phyloP scores from a whole-genome alignment of 108 stramenopile species.

The Discostella stelligeroides region DNA sequence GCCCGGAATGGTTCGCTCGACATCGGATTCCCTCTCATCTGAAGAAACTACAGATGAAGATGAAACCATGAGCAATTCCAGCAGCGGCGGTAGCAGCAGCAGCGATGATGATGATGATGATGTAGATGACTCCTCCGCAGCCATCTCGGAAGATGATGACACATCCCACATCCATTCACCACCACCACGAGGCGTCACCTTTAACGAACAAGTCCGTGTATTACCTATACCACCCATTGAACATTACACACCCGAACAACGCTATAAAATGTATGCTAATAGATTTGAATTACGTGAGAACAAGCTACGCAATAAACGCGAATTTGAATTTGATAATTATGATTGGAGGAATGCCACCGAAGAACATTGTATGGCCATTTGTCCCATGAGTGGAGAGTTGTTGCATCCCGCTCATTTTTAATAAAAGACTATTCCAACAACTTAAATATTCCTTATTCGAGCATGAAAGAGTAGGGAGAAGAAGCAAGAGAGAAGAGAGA shows the following conservation, averaged over 20 bases:
- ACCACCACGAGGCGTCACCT: conserved; percentile 27
- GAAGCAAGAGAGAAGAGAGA: background rate
- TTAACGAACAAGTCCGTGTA: conserved; percentile 37
- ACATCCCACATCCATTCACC: background rate
- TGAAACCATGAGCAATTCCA: conserved; percentile 18
- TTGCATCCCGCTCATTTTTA: conserved; percentile 52
- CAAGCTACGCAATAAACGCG: conserved; percentile 48
- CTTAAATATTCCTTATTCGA: too few species aligned
- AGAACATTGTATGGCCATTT: conserved; percentile 43
- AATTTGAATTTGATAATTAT: conserved; percentile 44
- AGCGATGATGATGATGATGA: background rate
- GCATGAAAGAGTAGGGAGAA: background rate
- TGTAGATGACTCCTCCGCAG: too few species aligned
- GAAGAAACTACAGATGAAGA: conserved; percentile 7
- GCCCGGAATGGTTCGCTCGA: conserved; percentile 19
- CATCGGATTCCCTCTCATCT: conserved; percentile 18
- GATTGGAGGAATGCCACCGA: conserved; percentile 56
- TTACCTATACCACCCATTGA: conserved; percentile 31
- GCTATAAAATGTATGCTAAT: conserved; percentile 34
- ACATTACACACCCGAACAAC: conserved; percentile 31
- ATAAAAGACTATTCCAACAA: background rate
- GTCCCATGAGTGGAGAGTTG: conserved; percentile 30
- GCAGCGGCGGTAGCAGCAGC: conserved; percentile 10
- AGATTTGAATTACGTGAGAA: conserved; percentile 39
- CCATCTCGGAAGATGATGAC: conserved; percentile 1